phyloP scores from a whole-genome alignment of 2,329 filamentous ascomycete species.

The Phaeosphaeriaceae sp. region DNA sequence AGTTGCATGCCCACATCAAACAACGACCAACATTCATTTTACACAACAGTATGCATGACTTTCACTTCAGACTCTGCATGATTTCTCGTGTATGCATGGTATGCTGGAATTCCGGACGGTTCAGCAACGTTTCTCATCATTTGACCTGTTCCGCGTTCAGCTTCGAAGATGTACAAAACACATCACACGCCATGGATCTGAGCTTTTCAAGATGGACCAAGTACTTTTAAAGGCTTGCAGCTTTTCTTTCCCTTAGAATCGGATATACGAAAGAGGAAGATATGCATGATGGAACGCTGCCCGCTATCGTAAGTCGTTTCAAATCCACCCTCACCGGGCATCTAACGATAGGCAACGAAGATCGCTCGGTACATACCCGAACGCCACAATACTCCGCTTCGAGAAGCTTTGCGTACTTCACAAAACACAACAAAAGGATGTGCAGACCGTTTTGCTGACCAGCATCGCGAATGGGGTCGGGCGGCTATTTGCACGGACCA shows the following conservation, averaged over 20 bases:
- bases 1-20: background rate
- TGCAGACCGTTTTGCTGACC: conserved; percentile 15
- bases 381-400: background rate
- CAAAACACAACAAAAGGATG: background rate
- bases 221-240: background rate
- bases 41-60: background rate
- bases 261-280: background rate
- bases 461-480: conserved; percentile 8
- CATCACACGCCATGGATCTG: background rate
- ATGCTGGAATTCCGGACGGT: background rate
- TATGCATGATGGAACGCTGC: background rate
- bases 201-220: background rate
- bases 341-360: conserved; percentile 4
- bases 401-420: background rate
- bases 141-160: background rate
- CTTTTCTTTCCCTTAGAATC: background rate
- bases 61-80: background rate
- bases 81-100: background rate
- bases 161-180: background rate
- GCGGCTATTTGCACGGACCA: conserved; percentile 21
- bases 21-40: background rate
- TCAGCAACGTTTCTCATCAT: background rate
- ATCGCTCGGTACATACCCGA: conserved; percentile 1
- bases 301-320: background rate
- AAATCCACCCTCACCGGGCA: background rate